Percentiles rank a stretch among this genome's conserved stretches.
phyloP scores from a whole-genome alignment of 345 rosid species.

The Gossypium stocksii region DNA sequence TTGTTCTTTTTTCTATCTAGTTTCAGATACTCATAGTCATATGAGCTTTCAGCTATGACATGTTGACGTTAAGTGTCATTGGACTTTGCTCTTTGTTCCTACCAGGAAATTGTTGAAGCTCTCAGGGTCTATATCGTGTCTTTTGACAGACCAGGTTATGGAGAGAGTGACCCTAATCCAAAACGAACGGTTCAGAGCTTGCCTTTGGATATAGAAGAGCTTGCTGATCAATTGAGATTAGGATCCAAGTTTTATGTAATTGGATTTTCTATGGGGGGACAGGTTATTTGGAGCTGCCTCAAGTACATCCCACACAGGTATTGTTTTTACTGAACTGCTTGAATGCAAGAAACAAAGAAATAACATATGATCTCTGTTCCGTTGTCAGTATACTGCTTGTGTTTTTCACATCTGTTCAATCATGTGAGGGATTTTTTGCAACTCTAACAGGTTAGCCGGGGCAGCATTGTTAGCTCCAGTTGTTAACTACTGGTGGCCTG shows the following conservation, averaged over 20 bases:
- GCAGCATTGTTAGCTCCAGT: constrained; percentile 40
- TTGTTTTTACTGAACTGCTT: not conserved
- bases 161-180: constrained; percentile 61
- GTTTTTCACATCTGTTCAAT: no score
- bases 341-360: no score
- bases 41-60: not conserved
- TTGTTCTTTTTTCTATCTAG: not conserved
- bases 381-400: no score
- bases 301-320: not conserved
- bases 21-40: not conserved
- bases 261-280: constrained; percentile 54
- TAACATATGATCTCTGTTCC: no score
- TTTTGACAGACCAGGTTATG: constrained; percentile 60
- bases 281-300: constrained; percentile 36
- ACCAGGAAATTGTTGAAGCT: constrained; percentile 45
- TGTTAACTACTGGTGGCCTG: constrained; percentile 58
- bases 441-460: constrained; percentile 43
- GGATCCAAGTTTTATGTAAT: constrained; percentile 48
- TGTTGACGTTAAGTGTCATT: not conserved
- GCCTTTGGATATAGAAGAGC: constrained; percentile 54
- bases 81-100: not conserved
- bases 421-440: not conserved
- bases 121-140: constrained; percentile 35
- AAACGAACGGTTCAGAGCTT: constrained; percentile 38
- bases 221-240: constrained; percentile 42